Evolutionary conservation across 1,139 yeast species (phyloP), one percentile per base, ranked within the genome.

Genomic region (Yarrowia galli): DNA sequence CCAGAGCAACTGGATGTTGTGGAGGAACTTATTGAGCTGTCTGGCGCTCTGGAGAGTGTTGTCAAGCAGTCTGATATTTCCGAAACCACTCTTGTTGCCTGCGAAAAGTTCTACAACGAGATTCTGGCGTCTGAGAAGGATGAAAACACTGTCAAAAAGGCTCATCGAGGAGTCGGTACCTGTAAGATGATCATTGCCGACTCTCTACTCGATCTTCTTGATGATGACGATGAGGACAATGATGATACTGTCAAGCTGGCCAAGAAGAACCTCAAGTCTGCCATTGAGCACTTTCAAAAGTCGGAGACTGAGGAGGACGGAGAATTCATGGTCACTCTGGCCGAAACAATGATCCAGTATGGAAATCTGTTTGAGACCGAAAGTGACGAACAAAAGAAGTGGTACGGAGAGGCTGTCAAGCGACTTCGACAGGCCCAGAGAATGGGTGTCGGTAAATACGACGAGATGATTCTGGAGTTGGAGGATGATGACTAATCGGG

Each of bases 301-400:
- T 89, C 92, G 0, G 86, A 88, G 75, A 86, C 87, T 67, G 87
- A 86, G 38, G 91, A 88, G 12, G 91, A 89, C 46, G 97, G 97
- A 0, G 89, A 88, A 69, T 82, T 89, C 10, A 89, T 95, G 89
- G 97, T 88, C 8, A 85, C 85, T 64, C 72, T 89, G 56, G 97
- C 97, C 2, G 98, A 95, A 76, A 93, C 96, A 0, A 82, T 86
- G 75, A 90, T 93, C 45, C 85, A 89, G 16, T 80, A 91, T 72
- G 98, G 93, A 12, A 92, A 92, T 74, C 76, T 92, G 69, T 81
- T 84, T 71, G 89, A 87, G 13, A 79, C 85, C 53, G 92, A 89
- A 46, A 83, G 89, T 67, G 78, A 79, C 45, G 88, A 87, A 61
- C 97, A 91, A 77, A 89, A 87, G 70, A 73, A 80, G 16, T 79